These are phyloP conservation scores for Macrolepiota fuliginosa DNA, from an alignment of 768 basidiomycete genomes.

Conservation along the genomic window DNA sequence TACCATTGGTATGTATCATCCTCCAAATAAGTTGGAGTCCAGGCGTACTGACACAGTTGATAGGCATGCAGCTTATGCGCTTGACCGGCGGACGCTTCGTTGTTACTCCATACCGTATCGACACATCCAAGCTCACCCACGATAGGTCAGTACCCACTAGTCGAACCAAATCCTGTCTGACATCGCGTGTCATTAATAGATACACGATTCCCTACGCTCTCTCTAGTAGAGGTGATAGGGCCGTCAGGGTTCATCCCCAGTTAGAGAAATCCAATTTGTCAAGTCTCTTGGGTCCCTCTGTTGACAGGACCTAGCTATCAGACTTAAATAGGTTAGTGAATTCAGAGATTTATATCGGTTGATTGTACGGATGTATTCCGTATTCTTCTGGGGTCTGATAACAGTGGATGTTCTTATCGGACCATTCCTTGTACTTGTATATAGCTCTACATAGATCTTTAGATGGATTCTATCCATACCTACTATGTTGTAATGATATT, in stretches of 20 bases:
- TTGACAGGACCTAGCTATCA: neutral
- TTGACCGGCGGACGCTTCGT: conserved; percentile 3
- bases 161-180: neutral
- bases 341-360: neutral
- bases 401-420: too few relatives aligned
- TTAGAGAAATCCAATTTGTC: neutral
- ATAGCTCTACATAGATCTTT: too few relatives aligned
- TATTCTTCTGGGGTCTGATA: too few relatives aligned
- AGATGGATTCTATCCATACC: too few relatives aligned
- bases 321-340: neutral
- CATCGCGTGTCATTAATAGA: neutral
- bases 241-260: conserved; percentile 1
- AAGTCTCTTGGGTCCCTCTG: neutral
- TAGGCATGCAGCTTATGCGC: conserved; percentile 5
- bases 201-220: conserved; percentile 5
- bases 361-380: neutral
- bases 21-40: neutral
- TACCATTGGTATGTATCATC: neutral
- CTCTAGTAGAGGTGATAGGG: neutral
- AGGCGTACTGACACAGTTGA: neutral
- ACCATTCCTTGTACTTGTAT: too few relatives aligned
- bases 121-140: neutral
- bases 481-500: too few relatives aligned
- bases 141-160: neutral
- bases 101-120: conserved; percentile 1